phyloP scores from a whole-genome alignment of 345 rosid species.

The Ceriops tagal region DNA sequence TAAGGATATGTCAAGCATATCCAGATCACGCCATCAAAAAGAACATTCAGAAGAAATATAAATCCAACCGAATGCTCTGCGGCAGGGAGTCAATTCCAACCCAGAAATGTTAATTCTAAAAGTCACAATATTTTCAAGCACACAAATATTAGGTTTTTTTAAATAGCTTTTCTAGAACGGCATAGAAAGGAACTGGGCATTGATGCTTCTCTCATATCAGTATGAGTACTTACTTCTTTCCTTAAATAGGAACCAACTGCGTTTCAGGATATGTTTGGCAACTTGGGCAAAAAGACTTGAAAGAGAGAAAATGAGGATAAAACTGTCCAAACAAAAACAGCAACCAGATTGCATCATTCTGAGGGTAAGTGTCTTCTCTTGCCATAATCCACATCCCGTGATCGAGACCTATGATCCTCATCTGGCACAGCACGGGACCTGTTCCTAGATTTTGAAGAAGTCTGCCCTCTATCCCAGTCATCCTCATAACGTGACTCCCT shows the following conservation, averaged over 20 bases:
- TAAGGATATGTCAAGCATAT: not conserved
- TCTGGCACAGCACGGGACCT: constrained; percentile 60
- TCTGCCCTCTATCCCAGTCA: constrained; percentile 65
- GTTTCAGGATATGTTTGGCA: constrained; percentile 12
- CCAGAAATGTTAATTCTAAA: too few relatives aligned
- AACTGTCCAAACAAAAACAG: constrained; percentile 11
- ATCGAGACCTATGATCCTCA: constrained; percentile 63
- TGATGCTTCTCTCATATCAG: constrained; percentile 31
- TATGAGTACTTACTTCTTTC: constrained; percentile 51
- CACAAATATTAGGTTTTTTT: constrained; percentile 28
- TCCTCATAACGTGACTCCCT: constrained; percentile 62
- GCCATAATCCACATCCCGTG: constrained; percentile 73
- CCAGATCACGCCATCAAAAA: not conserved
- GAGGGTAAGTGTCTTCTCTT: constrained; percentile 64
- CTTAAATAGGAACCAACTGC: constrained; percentile 30
- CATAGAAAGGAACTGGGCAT: constrained; percentile 23
- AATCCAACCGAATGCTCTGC: not conserved
- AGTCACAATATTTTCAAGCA: constrained; percentile 27
- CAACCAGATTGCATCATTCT: constrained; percentile 31
- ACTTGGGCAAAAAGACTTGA: not conserved
- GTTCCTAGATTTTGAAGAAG: constrained; percentile 64
- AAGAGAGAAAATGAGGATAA: constrained; percentile 8
- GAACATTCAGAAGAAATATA: not conserved
- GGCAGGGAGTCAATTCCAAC: not conserved
- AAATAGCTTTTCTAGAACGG: constrained; percentile 28